Percentiles rank a stretch among this genome's conserved stretches.
Conservation (phyloP, 1,139 yeast species). For the Suhomyces maxii region DNA sequence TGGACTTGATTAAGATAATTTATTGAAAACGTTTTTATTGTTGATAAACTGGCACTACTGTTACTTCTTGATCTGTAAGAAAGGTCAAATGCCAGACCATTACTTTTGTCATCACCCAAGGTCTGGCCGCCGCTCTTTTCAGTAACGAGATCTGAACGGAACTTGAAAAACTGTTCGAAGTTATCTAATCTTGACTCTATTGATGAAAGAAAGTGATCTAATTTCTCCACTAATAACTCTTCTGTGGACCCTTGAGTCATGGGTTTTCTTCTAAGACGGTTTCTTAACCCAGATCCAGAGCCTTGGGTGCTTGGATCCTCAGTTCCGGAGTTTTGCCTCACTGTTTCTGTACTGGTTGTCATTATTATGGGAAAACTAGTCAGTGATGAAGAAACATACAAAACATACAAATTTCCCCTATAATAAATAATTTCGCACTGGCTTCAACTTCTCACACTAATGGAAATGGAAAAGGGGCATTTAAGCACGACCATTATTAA, state of each 20-base stretch:
- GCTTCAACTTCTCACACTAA: too few species aligned
- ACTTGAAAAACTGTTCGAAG: constrained; percentile 52
- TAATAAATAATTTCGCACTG: not conserved
- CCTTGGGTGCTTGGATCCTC: not conserved
- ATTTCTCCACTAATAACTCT: constrained; percentile 48
- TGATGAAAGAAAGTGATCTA: constrained; percentile 54
- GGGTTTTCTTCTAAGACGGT: constrained; percentile 5
- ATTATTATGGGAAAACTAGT: not conserved
- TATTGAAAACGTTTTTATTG: constrained; percentile 34
- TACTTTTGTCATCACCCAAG: constrained; percentile 13
- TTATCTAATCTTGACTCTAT: constrained; percentile 53
- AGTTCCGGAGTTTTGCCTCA: not conserved
- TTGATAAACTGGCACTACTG: constrained; percentile 30
- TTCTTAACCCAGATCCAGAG: constrained; percentile 7
- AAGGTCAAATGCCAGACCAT: not conserved
- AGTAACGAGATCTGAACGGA: constrained; percentile 21
- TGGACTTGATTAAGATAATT: constrained; percentile 41
- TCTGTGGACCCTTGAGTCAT: constrained; percentile 29
- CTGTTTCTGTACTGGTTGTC: constrained; percentile 2
- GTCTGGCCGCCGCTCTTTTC: constrained; percentile 1
- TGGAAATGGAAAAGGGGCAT: not conserved
- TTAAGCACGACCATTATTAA: not conserved
- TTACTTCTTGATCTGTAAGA: constrained; percentile 24
- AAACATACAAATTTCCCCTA: too few species aligned
- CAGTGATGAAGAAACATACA: not conserved